Base-by-base conservation (phyloP, 2,329 filamentous ascomycete species). In the Fusarium longipes region DNA sequence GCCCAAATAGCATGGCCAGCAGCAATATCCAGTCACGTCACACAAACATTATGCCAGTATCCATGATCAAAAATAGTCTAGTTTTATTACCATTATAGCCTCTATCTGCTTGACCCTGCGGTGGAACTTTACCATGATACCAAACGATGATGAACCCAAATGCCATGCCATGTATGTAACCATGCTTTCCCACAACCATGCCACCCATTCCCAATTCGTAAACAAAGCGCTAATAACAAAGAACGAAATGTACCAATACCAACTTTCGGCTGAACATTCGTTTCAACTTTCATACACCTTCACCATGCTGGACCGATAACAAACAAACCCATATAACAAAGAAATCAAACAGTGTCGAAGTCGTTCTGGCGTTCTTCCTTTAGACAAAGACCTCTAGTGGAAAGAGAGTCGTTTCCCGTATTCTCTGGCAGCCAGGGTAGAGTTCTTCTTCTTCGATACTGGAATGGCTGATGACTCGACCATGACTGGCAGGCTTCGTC, bases 401-500 rank as follows among this genome's bases (percentile, higher is more conserved):
- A 67, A 57, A 20, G 67, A 67, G 24, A 66, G 33, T 18, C 70
- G 54, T 32, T 73, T 71, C 12, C 60, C 63, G 3, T 36, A 48
- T 15, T 42, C 60, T 39, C 29, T 24, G 24, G 44, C n/a, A 35
- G 25, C 22, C 12, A 40, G 40, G 11, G 29, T 24, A 2, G 38
- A 45, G n/a, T 51, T 63, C 6, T 50, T 22, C 50, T 65, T 67
- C 18, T 47, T 68, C 5, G 49, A 59, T 8, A 35, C 35, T n/a
- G 53, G 51, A 10, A 62, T 45, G 25, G 36, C 50, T 1, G 67
- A 55, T 4, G 59, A 15, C 30, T 59, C 58, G 12, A 40, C 50
- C 43, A 65, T 48, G 4, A 38, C 54, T 7, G 67, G 57, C 17
- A 75, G 45, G 33, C 72, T 73, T 49, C 63, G 63, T 49, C 70